Base-by-base conservation (phyloP, 306 rosid genomes). In the Quercus alba region DNA sequence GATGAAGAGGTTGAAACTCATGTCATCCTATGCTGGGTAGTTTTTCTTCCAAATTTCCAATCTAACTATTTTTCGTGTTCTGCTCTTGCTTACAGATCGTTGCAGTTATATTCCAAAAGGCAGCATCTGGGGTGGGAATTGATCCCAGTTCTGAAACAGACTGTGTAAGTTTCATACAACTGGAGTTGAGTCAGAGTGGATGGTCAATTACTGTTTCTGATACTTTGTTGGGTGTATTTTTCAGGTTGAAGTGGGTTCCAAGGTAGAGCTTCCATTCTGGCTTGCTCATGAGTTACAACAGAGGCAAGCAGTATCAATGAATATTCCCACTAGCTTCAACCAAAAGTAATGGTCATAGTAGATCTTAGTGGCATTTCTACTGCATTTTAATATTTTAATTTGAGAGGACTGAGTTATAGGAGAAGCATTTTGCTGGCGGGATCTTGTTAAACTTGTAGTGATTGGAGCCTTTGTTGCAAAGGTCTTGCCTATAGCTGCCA, bases 251-350 rank as follows among this genome's bases (percentile, higher is more conserved):
- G 59, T 88, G 13, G 97, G 93, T 79, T 95, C 99, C 35, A 93
- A 90, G 85, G 98, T 95, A 75, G 94, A 91, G 81, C 84, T 93
- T 74, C 98, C 99, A 26, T 93, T 93, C 80, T 95, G 99, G 99
- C 99, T 95, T 83, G 96, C 94, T 61, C 86, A 89, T 44, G 97
- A 95, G 81, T 86, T 95, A 35, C 94, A 95, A 56, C 70, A 78
- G 70, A 84, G 97, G 83, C 94, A 93, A 90, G 89, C 92, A 33
- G 93, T 79, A 69, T 85, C 89, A 66, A 85, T 89, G 78, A 86
- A 84, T 78, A 85, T 90, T 30, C 97, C 99, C 51, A 18, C 90
- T 49, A 89, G 98, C 88, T 93, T 95, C 83, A 89, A 91, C 85
- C 93, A 93, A 89, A 90, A 87, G 98, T 93, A 91, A 83, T 78